These are phyloP conservation scores for Rubia peregrina DNA, from an alignment of 305 asterid species.

Conservation along the genomic window DNA sequence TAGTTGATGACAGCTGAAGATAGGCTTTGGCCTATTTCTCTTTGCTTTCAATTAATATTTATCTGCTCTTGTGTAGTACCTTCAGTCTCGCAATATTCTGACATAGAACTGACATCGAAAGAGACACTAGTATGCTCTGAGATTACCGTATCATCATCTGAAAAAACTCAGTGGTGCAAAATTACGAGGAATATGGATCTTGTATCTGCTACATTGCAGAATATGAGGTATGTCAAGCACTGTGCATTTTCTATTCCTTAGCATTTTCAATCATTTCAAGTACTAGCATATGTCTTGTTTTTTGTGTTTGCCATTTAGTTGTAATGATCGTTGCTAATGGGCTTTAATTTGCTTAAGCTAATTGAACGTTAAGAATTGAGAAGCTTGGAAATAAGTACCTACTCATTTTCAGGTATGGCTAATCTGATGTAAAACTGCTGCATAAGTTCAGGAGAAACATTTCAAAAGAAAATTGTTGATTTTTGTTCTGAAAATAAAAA, in stretches of 20 bases:
- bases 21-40: neutral
- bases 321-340: neutral
- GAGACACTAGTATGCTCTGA: conserved; percentile 53
- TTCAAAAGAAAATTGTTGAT: neutral
- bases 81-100: conserved; percentile 41
- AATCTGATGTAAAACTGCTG: neutral
- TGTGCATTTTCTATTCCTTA: neutral
- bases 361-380: neutral
- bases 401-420: neutral
- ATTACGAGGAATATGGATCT: conserved; percentile 69
- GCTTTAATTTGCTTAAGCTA: neutral
- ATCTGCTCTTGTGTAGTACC: conserved; percentile 51
- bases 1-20: neutral
- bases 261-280: neutral
- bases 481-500: neutral
- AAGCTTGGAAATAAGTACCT: neutral
- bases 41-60: conserved; percentile 6
- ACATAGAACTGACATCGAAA: conserved; percentile 50
- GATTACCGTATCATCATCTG: conserved; percentile 36
- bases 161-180: conserved; percentile 71
- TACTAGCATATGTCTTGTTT: neutral
- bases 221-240: conserved; percentile 40
- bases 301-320: neutral
- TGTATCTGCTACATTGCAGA: conserved; percentile 53
- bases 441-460: too few relatives aligned